Base-by-base conservation (phyloP, 345 rosid species). In the Murraya koenigii region DNA sequence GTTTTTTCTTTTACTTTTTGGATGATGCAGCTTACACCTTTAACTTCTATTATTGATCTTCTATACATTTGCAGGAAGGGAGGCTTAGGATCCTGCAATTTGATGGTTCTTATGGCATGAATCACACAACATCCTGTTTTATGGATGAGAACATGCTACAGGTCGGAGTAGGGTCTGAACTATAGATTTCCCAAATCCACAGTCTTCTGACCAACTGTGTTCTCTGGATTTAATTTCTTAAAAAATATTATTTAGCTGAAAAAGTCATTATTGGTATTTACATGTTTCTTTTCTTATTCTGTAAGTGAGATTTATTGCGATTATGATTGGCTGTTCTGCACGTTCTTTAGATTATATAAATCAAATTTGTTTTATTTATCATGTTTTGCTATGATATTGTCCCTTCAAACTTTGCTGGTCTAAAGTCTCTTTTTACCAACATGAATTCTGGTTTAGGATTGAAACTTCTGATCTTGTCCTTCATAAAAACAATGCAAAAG, bases 81-180 rank as follows among this genome's bases (percentile, higher is more conserved):
- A 92, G 89, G 82, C 88, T 92, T 39, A 87, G 96, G 85, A 82
- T 94, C 72, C 88, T 94, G 71, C 85, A 84, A 17, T 91, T 85
- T 72, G 89, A 89, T 78, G 85, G 87, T 72, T 76, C 90, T 78
- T 80, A 52, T 77, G 80, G 81, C 61, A 74, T 77, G 54, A 80
- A 79, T 74, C 70, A 80, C 25, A 65, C 69, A 28, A 35, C 52
- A 58, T 80, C 90, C 69, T 71, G 74, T 67, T 80, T 71, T 68
- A 66, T 80, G 25, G 83, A 90, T 71, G 89, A 84, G 63, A 86
- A 80, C 79, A 77, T 84, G 75, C 76, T 80, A 19, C 88, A 84
- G 88, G 86, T 87, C 83, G 76, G 54, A 65, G 69, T 25, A 26
- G 64, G 20, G 52, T 52, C 22, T 23, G 33, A 68, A 58, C 30